These are phyloP conservation scores for Nephromyces sp. DNA, from an alignment of 169 alveolate genomes.

Conservation along the genomic window DNA sequence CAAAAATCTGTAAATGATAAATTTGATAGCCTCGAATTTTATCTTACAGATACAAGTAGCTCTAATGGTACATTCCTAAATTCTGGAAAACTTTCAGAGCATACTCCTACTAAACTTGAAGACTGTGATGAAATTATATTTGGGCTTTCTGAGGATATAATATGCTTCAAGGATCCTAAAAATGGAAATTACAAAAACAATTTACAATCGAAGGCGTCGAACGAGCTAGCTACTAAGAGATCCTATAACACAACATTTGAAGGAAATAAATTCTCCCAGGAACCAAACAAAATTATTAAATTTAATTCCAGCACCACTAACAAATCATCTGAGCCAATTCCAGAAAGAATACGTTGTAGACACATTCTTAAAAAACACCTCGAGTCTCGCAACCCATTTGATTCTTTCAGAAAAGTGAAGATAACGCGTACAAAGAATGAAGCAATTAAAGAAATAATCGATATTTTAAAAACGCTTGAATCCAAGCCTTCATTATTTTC, in stretches of 20 bases:
- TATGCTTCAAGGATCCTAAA: not conserved
- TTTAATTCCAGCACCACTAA: not conserved
- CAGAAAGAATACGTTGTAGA: conserved; percentile 52
- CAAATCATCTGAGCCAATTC: not conserved
- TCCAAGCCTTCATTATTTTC: conserved; percentile 47
- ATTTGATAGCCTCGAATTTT: too few relatives aligned
- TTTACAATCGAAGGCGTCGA: not conserved
- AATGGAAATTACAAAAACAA: not conserved
- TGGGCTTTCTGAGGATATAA: not conserved
- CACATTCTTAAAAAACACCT: conserved; percentile 75
- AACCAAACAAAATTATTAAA: not conserved
- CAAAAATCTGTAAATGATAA: not conserved
- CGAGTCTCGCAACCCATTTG: conserved; percentile 75
- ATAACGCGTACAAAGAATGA: conserved; percentile 72
- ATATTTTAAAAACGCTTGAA: conserved; percentile 39
- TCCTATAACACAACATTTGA: too few relatives aligned
- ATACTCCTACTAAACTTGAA: not conserved
- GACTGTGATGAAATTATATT: not conserved
- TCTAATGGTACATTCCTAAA: not conserved
- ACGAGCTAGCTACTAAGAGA: not conserved
- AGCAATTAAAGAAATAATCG: conserved; percentile 56
- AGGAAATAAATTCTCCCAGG: not conserved
- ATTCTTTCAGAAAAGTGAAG: conserved; percentile 57
- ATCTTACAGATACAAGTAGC: not conserved
- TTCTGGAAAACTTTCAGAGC: not conserved